Conservation (phyloP, 2,329 filamentous ascomycete species). For the Penicillium olsonii region DNA sequence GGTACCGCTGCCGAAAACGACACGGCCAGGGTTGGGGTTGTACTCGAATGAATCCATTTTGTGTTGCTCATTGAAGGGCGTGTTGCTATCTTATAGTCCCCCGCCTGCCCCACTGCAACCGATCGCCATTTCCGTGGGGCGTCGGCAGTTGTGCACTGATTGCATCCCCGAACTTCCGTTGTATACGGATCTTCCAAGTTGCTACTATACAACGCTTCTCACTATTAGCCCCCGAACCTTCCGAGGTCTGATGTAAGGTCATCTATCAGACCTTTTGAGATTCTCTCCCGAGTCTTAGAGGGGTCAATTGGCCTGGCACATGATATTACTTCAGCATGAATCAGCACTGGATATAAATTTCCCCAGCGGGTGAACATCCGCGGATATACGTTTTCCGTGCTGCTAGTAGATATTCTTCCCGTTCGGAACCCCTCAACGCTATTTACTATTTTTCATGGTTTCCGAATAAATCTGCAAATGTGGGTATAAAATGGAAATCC, state of each 20-base stretch:
- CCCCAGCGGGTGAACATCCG: background rate
- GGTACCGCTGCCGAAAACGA: slow-evolving; percentile 60
- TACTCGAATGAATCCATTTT: slow-evolving; percentile 59
- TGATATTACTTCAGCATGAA: slow-evolving; percentile 22
- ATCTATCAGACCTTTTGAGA: too few relatives aligned
- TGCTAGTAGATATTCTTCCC: slow-evolving; percentile 2
- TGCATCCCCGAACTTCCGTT: background rate
- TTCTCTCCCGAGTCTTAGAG: too few relatives aligned
- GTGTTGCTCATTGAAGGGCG: slow-evolving; percentile 1
- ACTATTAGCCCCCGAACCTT: too few relatives aligned
- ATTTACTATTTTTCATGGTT: slow-evolving; percentile 10
- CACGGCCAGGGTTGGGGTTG: slow-evolving; percentile 54
- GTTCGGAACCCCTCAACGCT: slow-evolving; percentile 4
- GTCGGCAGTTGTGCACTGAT: slow-evolving; percentile 15
- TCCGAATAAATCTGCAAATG: slow-evolving; percentile 11
- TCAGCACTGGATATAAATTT: slow-evolving; percentile 7
- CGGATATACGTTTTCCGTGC: slow-evolving; percentile 2
- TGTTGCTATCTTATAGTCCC: slow-evolving; percentile 17
- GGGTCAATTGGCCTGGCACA: too few relatives aligned
- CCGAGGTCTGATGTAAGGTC: too few relatives aligned
- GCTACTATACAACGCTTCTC: too few relatives aligned
- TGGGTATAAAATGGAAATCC: slow-evolving; percentile 24
- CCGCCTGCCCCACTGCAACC: slow-evolving; percentile 17
- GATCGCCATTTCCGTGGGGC: slow-evolving; percentile 16
- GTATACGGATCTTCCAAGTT: background rate